A percentile compares a stretch with the other conserved stretches of the same genome.
phyloP scores from a whole-genome alignment of 179 eudicot genomes.

The Beta macrorhiza region DNA sequence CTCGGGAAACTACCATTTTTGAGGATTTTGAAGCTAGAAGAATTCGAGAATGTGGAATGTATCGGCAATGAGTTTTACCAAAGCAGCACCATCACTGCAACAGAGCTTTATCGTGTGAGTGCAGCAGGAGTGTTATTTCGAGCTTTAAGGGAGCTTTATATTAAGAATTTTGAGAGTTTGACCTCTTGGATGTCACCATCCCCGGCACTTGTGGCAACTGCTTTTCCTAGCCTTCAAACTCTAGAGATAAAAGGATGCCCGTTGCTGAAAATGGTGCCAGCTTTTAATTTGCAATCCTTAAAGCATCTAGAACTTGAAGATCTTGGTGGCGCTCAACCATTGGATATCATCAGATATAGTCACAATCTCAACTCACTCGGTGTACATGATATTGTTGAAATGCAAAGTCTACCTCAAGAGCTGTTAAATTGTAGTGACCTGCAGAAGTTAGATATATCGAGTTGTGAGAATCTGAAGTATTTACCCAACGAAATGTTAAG shows the following conservation, averaged over 20 bases:
- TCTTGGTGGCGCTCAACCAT: not conserved
- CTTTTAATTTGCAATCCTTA: not conserved
- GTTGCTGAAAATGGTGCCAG: not conserved
- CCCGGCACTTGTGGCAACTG: not conserved
- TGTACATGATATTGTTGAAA: not conserved
- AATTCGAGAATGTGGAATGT: not conserved
- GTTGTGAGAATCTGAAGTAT: not conserved
- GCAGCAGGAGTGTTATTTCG: not conserved
- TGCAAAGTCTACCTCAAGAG: slow-evolving; percentile 4
- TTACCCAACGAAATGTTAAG: slow-evolving; percentile 5
- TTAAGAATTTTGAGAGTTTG: not conserved
- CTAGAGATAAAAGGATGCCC: not conserved
- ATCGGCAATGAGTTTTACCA: slow-evolving; percentile 2
- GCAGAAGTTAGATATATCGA: not conserved
- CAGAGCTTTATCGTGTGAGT: not conserved
- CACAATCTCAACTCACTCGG: slow-evolving; percentile 11
- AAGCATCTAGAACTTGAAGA: not conserved
- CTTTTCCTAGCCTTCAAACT: slow-evolving; percentile 21
- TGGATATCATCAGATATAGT: slow-evolving; percentile 6
- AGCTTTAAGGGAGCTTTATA: not conserved
- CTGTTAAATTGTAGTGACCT: slow-evolving; percentile 8
- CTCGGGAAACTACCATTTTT: slow-evolving; percentile 19
- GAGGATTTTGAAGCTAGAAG: not conserved
- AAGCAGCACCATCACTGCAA: not conserved
- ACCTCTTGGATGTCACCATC: slow-evolving; percentile 14